A percentile compares a stretch with the other conserved stretches of the same genome.
Conservation (phyloP, 2,329 filamentous ascomycete genomes). For the Xylariaceae sp. region DNA sequence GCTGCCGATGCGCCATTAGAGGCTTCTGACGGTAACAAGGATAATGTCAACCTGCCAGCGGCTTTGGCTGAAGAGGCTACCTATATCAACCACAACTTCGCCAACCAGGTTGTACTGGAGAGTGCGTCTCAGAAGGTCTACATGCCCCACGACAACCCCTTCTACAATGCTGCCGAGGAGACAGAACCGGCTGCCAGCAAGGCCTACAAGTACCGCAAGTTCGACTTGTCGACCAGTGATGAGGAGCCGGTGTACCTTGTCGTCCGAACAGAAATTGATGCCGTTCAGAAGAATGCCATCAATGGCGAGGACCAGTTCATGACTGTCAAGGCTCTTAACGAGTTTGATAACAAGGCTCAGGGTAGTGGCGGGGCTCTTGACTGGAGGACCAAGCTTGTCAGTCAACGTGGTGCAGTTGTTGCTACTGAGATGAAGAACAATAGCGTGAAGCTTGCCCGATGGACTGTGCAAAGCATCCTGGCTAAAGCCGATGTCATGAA, state of each 20-base stretch:
- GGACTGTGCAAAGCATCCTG: conserved; percentile 95
- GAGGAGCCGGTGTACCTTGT: conserved; percentile 91
- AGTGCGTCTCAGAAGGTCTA: conserved; percentile 71
- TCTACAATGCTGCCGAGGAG: conserved; percentile 93
- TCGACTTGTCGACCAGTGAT: conserved; percentile 91
- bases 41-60: conserved; percentile 87
- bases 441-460: conserved; percentile 95
- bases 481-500: conserved; percentile 99
- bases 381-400: conserved; percentile 93
- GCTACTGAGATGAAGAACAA: conserved; percentile 99
- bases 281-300: conserved; percentile 91
- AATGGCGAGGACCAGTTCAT: conserved; percentile 88
- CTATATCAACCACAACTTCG: conserved; percentile 99
- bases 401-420: conserved; percentile 92
- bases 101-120: conserved; percentile 90
- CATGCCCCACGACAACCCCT: conserved; percentile 88
- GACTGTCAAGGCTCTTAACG: conserved; percentile 93
- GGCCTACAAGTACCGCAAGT: conserved; percentile 96
- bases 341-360: conserved; percentile 97
- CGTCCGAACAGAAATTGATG: conserved; percentile 92
- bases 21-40: conserved; percentile 86
- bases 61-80: conserved; percentile 95
- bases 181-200: conserved; percentile 92
- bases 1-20: conserved; percentile 92
- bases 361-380: conserved; percentile 92